Evolutionary conservation across 78 protist species (phyloP).

Genomic region (Guillardia theta): DNA sequence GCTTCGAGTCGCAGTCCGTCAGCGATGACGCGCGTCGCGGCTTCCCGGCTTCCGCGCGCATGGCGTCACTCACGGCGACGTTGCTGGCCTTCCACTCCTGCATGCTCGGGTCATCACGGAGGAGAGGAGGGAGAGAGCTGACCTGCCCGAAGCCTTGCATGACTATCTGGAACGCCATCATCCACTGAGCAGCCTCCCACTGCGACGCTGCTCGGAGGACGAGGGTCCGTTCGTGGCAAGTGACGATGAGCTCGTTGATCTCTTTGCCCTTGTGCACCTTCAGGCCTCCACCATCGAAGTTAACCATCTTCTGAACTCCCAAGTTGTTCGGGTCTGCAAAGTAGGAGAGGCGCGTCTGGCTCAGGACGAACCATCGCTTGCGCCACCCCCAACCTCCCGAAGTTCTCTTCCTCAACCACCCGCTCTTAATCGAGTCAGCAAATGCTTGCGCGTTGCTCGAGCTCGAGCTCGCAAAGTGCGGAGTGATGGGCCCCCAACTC

Average conservation of each 20-base stretch:
- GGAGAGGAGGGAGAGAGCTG: not conserved
- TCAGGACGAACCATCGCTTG: not conserved
- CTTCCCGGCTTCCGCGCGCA: too few relatives aligned
- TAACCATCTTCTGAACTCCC: not conserved
- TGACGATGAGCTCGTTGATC: not conserved
- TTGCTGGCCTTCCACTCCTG: too few relatives aligned
- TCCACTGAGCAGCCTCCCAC: not conserved
- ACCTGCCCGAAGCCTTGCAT: not conserved
- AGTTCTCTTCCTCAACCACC: not conserved
- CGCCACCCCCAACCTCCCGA: not conserved
- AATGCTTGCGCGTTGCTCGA: too few relatives aligned
- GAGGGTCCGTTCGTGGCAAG: slow-evolving; percentile 7
- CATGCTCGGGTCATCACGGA: too few relatives aligned
- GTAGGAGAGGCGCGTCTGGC: not conserved
- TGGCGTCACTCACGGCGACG: too few relatives aligned
- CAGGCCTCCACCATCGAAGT: not conserved
- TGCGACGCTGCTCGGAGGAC: not conserved
- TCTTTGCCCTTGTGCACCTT: not conserved
- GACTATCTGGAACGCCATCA: not conserved
- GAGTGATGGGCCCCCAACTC: too few relatives aligned
- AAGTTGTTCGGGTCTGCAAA: not conserved
- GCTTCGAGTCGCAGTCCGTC: too few relatives aligned
- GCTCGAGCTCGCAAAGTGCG: too few relatives aligned
- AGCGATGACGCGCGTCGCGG: too few relatives aligned
- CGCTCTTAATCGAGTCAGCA: too few relatives aligned